These are phyloP conservation scores for Boletus pseudo-olivaceus DNA, from an alignment of 768 basidiomycete species.

Conservation along the genomic window DNA sequence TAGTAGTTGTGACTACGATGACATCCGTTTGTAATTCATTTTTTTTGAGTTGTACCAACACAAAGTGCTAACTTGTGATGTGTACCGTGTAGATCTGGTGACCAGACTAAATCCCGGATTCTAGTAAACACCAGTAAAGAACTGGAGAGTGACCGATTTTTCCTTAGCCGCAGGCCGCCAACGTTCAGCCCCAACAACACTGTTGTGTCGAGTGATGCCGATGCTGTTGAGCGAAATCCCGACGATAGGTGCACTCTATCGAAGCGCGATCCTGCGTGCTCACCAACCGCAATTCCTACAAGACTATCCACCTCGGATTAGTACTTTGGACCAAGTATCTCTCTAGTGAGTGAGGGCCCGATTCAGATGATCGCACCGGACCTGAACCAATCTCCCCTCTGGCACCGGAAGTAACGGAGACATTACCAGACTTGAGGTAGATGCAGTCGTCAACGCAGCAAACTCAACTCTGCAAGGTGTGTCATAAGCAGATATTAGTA, in stretches of 20 bases:
- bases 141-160: not conserved
- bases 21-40: not conserved
- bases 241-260: slow-evolving; percentile 56
- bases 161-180: no score
- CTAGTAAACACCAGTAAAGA: not conserved
- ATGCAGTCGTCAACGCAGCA: slow-evolving; percentile 81
- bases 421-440: slow-evolving; percentile 68
- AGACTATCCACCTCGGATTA: slow-evolving; percentile 34
- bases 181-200: not conserved
- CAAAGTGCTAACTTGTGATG: no score
- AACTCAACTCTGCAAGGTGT: slow-evolving; percentile 68
- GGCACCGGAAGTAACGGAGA: slow-evolving; percentile 61
- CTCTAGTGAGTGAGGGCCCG: slow-evolving; percentile 50
- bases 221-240: slow-evolving; percentile 45
- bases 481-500: not conserved
- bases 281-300: slow-evolving; percentile 20
- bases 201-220: slow-evolving; percentile 5
- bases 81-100: no score
- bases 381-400: not conserved
- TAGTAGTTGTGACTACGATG: slow-evolving; percentile 1
- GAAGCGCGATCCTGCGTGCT: slow-evolving; percentile 36
- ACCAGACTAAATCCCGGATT: no score
- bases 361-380: not conserved
- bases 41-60: not conserved
- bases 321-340: slow-evolving; percentile 56